These are phyloP conservation scores for Phytophthora citrophthora DNA, from an alignment of 352 stramenopile genomes.

Conservation along the genomic window DNA sequence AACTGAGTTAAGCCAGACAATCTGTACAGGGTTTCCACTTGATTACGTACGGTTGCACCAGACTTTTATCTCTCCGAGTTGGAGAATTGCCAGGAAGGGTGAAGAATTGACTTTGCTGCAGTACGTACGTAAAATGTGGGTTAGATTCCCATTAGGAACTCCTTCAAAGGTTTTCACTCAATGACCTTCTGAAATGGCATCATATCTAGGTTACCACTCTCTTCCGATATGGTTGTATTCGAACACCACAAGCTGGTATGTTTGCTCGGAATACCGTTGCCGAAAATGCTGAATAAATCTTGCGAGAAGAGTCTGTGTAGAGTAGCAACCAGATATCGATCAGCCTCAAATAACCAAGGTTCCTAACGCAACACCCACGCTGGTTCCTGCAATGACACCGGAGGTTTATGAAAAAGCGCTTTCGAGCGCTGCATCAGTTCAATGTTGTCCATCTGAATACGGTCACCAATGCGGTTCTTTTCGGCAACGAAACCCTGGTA, in stretches of 20 bases:
- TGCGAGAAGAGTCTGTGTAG: slow-evolving; percentile 31
- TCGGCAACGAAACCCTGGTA: slow-evolving; percentile 3
- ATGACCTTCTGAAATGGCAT: slow-evolving; percentile 30
- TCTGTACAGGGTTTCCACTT: not conserved
- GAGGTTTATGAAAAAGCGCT: slow-evolving; percentile 40
- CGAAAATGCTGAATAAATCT: slow-evolving; percentile 31
- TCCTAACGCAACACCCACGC: slow-evolving; percentile 29
- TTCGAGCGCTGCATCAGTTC: slow-evolving; percentile 45
- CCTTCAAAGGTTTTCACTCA: not conserved
- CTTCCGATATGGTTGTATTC: slow-evolving; percentile 1
- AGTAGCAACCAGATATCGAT: slow-evolving; percentile 4
- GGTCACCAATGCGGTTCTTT: slow-evolving; percentile 58
- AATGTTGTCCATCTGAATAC: slow-evolving; percentile 60
- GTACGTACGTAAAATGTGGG: not conserved
- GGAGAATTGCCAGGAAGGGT: slow-evolving; percentile 17
- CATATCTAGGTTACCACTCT: slow-evolving; percentile 22
- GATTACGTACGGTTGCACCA: slow-evolving; percentile 18
- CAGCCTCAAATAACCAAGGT: not conserved
- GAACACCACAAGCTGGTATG: slow-evolving; percentile 42
- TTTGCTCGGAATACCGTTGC: slow-evolving; percentile 35
- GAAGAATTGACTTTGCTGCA: slow-evolving; percentile 35
- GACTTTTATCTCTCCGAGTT: not conserved
- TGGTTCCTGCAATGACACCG: slow-evolving; percentile 41
- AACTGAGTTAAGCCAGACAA: slow-evolving; percentile 2
- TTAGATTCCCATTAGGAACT: slow-evolving; percentile 1